phyloP scores from a whole-genome alignment of 129 eudicot genomes.

The Saposhnikovia divaricata region DNA sequence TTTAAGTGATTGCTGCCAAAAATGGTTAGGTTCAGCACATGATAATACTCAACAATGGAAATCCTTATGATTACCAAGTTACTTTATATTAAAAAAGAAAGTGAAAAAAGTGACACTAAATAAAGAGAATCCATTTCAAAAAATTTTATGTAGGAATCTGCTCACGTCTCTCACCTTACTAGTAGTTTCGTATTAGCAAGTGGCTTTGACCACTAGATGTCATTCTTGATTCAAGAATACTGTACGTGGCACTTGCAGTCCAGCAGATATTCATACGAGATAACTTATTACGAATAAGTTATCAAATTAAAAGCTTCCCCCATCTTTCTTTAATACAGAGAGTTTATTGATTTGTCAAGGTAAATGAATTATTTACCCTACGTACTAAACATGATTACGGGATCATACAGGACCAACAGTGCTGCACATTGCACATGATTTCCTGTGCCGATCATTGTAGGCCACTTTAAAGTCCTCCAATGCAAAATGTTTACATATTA shows the following conservation, averaged over 20 bases:
- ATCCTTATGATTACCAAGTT: not conserved
- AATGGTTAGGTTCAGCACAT: slow-evolving; percentile 24
- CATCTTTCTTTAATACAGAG: not conserved
- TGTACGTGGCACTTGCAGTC: not conserved
- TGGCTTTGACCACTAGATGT: slow-evolving; percentile 28
- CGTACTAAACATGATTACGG: too few species aligned
- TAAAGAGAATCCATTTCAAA: not conserved
- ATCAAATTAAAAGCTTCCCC: not conserved
- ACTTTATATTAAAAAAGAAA: not conserved
- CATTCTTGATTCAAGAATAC: slow-evolving; percentile 14
- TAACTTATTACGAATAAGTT: too few species aligned
- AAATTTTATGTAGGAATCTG: not conserved
- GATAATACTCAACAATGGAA: slow-evolving; percentile 14
- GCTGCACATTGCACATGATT: not conserved
- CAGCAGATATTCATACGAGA: slow-evolving; percentile 16
- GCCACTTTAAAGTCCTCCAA: not conserved
- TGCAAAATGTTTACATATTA: not conserved
- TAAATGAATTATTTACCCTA: too few species aligned
- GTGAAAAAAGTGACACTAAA: not conserved
- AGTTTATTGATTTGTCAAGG: not conserved
- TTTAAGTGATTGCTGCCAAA: slow-evolving; percentile 5
- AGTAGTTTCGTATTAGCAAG: slow-evolving; percentile 15
- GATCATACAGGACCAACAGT: not conserved
- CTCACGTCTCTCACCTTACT: not conserved
- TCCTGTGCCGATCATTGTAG: not conserved